Conservation (phyloP, 2,329 filamentous ascomycete genomes). For the Biscogniauxia sp. region DNA sequence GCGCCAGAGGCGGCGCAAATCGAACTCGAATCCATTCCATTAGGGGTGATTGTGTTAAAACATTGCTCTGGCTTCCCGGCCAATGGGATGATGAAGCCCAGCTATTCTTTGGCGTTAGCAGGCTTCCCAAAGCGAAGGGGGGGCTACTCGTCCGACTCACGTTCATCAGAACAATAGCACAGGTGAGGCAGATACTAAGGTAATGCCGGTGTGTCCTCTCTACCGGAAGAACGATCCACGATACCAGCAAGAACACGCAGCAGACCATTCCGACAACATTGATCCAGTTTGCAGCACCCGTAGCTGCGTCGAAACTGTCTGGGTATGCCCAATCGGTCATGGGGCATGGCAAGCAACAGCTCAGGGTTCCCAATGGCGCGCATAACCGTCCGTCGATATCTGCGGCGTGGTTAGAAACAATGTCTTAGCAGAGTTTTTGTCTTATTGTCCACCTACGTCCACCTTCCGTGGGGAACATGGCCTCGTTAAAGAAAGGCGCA, state of each 20-base stretch:
- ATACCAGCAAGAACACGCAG: constrained; percentile 73
- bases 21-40: constrained; percentile 80
- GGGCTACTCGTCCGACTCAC: constrained; percentile 48
- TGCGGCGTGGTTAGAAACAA: constrained; percentile 31
- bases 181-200: constrained; percentile 80
- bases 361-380: constrained; percentile 44
- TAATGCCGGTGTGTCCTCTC: constrained; percentile 93
- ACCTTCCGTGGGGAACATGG: constrained; percentile 49
- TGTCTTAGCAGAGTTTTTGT: background rate
- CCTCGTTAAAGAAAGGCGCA: constrained; percentile 65
- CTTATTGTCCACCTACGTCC: constrained; percentile 29
- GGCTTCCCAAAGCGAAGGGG: background rate
- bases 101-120: constrained; percentile 42
- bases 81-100: constrained; percentile 84
- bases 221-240: constrained; percentile 76
- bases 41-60: constrained; percentile 84
- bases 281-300: constrained; percentile 74
- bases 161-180: constrained; percentile 75
- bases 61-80: constrained; percentile 78
- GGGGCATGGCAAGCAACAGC: constrained; percentile 90
- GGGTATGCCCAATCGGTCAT: constrained; percentile 73
- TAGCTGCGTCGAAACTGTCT: constrained; percentile 58
- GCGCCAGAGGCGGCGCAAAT: constrained; percentile 87
- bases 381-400: constrained; percentile 56
- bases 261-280: constrained; percentile 71